Evolutionary conservation across 1,284 basidiomycete species (phyloP).

Genomic region (Thecaphora thlaspeos): DNA sequence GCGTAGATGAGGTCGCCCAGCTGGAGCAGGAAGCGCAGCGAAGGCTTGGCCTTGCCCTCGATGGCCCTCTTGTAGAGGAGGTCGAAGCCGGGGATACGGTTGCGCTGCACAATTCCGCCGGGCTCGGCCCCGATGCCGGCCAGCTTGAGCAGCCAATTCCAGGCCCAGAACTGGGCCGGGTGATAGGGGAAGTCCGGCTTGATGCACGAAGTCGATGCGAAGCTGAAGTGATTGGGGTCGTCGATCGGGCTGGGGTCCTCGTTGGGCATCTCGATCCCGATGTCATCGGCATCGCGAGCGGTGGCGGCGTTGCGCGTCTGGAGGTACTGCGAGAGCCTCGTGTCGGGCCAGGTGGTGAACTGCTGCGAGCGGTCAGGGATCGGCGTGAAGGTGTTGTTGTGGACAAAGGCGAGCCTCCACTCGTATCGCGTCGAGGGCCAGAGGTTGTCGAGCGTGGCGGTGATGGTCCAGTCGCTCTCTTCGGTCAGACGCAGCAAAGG

Average conservation of each 20-base stretch:
- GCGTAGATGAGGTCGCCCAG: conserved; percentile 70
- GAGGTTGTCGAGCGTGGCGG: conserved; percentile 65
- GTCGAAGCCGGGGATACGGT: conserved; percentile 69
- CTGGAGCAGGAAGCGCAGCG: conserved; percentile 58
- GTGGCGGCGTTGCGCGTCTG: conserved; percentile 13
- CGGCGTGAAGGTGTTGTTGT: conserved; percentile 20
- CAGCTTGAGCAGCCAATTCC: conserved; percentile 47
- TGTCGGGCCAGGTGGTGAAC: conserved; percentile 64
- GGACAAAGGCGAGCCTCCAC: conserved; percentile 62
- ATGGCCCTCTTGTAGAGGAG: conserved; percentile 61
- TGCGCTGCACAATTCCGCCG: conserved; percentile 49
- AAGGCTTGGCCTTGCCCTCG: conserved; percentile 26
- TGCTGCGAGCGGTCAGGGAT: conserved; percentile 25
- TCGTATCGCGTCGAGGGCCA: conserved; percentile 74
- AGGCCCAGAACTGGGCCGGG: conserved; percentile 54
- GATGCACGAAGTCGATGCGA: conserved; percentile 53
- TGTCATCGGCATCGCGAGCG: conserved; percentile 2
- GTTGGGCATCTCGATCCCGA: not conserved
- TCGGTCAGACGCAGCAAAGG: conserved; percentile 49
- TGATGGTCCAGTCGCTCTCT: conserved; percentile 69
- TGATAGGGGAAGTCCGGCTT: conserved; percentile 57
- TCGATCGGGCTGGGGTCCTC: conserved; percentile 43
- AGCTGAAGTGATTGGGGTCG: conserved; percentile 55
- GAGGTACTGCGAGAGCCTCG: conserved; percentile 44
- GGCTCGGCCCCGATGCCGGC: conserved; percentile 37